phyloP scores from a whole-genome alignment of 2,329 filamentous ascomycete genomes.

The Pyrenochaeta sp. region DNA sequence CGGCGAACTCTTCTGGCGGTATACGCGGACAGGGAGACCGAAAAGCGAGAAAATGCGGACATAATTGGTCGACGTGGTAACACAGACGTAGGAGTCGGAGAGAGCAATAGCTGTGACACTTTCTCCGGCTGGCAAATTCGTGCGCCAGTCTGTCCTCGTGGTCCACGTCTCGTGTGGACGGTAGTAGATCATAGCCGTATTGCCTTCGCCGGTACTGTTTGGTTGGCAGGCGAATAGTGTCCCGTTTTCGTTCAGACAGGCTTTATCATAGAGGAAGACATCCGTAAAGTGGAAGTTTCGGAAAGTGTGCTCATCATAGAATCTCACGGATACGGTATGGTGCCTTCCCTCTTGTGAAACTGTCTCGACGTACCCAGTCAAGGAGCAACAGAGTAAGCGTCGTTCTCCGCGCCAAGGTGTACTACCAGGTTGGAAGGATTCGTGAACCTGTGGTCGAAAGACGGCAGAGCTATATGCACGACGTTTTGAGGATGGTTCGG shows the following conservation, averaged over 20 bases:
- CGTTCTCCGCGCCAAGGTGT: constrained; percentile 96
- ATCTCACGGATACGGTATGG: constrained; percentile 93
- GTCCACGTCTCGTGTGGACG: constrained; percentile 98
- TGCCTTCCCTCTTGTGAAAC: constrained; percentile 90
- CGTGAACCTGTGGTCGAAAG: constrained; percentile 74
- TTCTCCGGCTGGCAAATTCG: constrained; percentile 85
- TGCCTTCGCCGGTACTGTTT: constrained; percentile 50
- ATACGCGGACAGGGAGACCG: constrained; percentile 86
- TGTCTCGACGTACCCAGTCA: constrained; percentile 96
- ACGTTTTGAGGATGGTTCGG: constrained; percentile 58
- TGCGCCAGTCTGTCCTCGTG: constrained; percentile 87
- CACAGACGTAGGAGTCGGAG: constrained; percentile 88
- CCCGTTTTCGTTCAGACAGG: constrained; percentile 85
- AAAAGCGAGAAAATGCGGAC: constrained; percentile 93
- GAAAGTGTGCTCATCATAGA: constrained; percentile 92
- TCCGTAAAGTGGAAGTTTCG: constrained; percentile 98
- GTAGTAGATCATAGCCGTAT: constrained; percentile 89
- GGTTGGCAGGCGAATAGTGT: constrained; percentile 84
- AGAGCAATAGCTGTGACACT: constrained; percentile 86
- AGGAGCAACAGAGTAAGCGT: constrained; percentile 90
- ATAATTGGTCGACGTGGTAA: constrained; percentile 85
- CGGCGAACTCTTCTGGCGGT: constrained; percentile 87
- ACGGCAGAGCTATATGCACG: constrained; percentile 54
- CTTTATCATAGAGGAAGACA: constrained; percentile 94
- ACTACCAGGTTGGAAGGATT: constrained; percentile 89